A percentile compares a stretch with the other conserved stretches of the same genome.
Conservation (phyloP, 495 filamentous ascomycete genomes). For the Rhizodiscina lignyota region DNA sequence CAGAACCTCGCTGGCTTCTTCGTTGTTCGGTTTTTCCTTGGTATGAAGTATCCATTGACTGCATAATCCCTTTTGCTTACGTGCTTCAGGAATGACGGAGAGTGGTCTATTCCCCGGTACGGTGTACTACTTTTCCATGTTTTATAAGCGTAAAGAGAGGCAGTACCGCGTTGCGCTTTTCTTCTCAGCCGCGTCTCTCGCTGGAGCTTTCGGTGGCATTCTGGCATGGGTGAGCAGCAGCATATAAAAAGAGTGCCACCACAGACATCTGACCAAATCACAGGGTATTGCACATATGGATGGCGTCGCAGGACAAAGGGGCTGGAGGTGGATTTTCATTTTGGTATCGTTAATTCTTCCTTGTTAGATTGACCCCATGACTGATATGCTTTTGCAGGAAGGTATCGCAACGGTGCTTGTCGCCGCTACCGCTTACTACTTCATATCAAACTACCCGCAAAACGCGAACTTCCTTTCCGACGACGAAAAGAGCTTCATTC, state of each 20-base stretch:
- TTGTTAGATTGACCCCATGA: too few relatives aligned
- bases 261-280: slow-evolving; percentile 19
- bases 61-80: too few relatives aligned
- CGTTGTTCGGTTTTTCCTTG: slow-evolving; percentile 1
- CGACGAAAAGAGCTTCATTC: slow-evolving; percentile 48
- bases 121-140: slow-evolving; percentile 45
- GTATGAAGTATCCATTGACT: too few relatives aligned
- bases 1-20: slow-evolving; percentile 1
- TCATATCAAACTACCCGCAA: slow-evolving; percentile 66
- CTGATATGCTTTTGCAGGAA: too few relatives aligned
- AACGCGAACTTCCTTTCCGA: slow-evolving; percentile 60
- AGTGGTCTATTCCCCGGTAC: slow-evolving; percentile 19
- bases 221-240: too few relatives aligned
- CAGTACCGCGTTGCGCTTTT: slow-evolving; percentile 41
- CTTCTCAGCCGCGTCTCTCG: slow-evolving; percentile 38
- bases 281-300: slow-evolving; percentile 35
- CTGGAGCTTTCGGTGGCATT: slow-evolving; percentile 44
- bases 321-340: slow-evolving; percentile 46
- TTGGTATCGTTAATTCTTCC: too few relatives aligned
- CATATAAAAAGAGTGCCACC: slow-evolving; percentile 2
- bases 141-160: slow-evolving; percentile 45
- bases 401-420: slow-evolving; percentile 38
- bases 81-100: too few relatives aligned
- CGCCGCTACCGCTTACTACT: slow-evolving; percentile 21
- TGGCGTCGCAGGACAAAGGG: slow-evolving; percentile 6